Evolutionary conservation across 2,329 filamentous ascomycete species (phyloP), one percentile per base, ranked within the genome.

Genomic region (Curvularia sp.): DNA sequence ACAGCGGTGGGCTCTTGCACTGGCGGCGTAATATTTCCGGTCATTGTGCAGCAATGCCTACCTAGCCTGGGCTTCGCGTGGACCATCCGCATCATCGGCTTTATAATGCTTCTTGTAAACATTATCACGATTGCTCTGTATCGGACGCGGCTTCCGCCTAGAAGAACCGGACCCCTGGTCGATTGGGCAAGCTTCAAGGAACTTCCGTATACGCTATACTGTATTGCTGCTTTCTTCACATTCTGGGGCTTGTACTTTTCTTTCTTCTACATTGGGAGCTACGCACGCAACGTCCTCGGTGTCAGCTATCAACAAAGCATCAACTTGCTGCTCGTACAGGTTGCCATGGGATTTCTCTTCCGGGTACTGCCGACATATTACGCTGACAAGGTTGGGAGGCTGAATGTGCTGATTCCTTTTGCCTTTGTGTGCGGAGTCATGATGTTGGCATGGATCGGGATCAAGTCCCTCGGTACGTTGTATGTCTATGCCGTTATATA

Each of bases 81-180:
- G 86, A 87, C 87, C 0, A 82, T 88, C 36, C 79, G 87, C 0
- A 83, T 84, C 1, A 80, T 89, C 47, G 87, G 85, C 0, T 83
- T 90, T 53, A 80, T 90, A 25, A 84, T 86, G 19, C 66, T 88
- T 2, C 79, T 75, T 0, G 77, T 73, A 69, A 57, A 69, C 57
- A 23, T 61, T 70, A 46, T 76, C 67, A 48, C 63, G 67, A 55
- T 74, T 62, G 6, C 74, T 66, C 65, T 79, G 69, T 74, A 71
- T 69, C 47, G 77, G 70, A 59, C 72, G 68, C 60, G 72, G 71
- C 34, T 80, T 5, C 70, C 80, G 7, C 80, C 80, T 2, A 69
- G 79, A 10, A 78, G 74, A 52, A 74, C 74, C 1, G 79, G 79
- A 1, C 75, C 79, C 0, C 38, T 80, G 4, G 67, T 81, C 5